These are phyloP conservation scores for Fusarium multiceps DNA, from an alignment of 2,329 filamentous ascomycete genomes.

Conservation along the genomic window DNA sequence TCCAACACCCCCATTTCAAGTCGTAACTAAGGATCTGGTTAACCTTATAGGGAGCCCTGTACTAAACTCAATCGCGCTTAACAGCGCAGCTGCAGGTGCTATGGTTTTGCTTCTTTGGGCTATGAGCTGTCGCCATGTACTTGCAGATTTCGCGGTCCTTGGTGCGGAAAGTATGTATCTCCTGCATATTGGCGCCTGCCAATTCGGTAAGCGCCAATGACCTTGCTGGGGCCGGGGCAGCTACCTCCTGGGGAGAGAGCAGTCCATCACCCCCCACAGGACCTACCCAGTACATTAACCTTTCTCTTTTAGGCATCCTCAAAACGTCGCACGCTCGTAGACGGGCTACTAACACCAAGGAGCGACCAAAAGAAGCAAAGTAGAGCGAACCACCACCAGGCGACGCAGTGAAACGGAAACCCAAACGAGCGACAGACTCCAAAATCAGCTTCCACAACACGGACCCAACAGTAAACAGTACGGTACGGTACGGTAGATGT, in stretches of 20 bases:
- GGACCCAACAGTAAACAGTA: not conserved
- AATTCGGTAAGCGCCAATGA: conserved; percentile 10
- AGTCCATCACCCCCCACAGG: conserved; percentile 12
- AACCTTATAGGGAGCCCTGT: conserved; percentile 24
- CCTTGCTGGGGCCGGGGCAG: not conserved
- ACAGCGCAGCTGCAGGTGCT: conserved; percentile 27
- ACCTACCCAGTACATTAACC: not conserved
- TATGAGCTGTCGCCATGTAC: not conserved
- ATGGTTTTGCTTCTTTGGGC: conserved; percentile 24
- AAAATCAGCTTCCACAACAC: not conserved
- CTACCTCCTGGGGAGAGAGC: not conserved
- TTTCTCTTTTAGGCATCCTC: conserved; percentile 25
- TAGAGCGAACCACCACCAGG: not conserved
- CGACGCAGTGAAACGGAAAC: not conserved
- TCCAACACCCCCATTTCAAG: conserved; percentile 10
- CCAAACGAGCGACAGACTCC: not conserved
- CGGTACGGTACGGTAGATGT: not conserved
- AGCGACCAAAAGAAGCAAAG: not conserved
- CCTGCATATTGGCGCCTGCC: not conserved
- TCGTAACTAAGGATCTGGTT: not conserved
- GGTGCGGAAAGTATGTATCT: not conserved
- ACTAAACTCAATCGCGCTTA: conserved; percentile 41
- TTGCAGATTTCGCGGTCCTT: not conserved
- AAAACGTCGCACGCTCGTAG: not conserved
- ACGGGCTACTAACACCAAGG: not conserved